A percentile compares a stretch with the other conserved stretches of the same genome.
Conservation (phyloP, 768 basidiomycete genomes). For the Mycena filopes region DNA sequence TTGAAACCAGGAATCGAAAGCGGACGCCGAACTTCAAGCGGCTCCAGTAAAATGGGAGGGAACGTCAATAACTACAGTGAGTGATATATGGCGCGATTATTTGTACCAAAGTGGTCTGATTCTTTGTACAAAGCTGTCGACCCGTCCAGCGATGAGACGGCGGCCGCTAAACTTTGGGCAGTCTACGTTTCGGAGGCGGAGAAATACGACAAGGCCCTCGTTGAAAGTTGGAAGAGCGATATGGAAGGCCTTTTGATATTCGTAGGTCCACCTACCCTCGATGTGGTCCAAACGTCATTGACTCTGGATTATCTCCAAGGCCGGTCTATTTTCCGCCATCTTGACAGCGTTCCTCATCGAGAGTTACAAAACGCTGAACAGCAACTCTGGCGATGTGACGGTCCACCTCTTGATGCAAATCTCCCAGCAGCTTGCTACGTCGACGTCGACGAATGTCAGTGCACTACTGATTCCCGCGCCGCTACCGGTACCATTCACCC, state of each 20-base stretch:
- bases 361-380: constrained; percentile 33
- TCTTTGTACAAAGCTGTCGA: no score
- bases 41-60: no score
- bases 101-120: no score
- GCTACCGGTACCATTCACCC: not conserved
- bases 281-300: not conserved
- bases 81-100: no score
- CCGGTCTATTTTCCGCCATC: constrained; percentile 38
- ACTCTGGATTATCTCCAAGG: constrained; percentile 24
- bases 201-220: constrained; percentile 12
- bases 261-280: not conserved
- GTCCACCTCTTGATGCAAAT: constrained; percentile 3
- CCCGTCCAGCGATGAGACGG: no score
- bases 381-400: constrained; percentile 21
- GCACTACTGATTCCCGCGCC: not conserved
- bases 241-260: constrained; percentile 10
- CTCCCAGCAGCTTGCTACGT: not conserved
- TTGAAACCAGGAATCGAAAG: no score
- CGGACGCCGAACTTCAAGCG: no score
- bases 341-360: constrained; percentile 40
- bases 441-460: not conserved
- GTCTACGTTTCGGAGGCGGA: constrained; percentile 11
- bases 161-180: constrained; percentile 3
- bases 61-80: no score
- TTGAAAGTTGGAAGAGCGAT: constrained; percentile 10